Conservation (phyloP, 495 filamentous ascomycete genomes). For the Articulospora tetracladia region DNA sequence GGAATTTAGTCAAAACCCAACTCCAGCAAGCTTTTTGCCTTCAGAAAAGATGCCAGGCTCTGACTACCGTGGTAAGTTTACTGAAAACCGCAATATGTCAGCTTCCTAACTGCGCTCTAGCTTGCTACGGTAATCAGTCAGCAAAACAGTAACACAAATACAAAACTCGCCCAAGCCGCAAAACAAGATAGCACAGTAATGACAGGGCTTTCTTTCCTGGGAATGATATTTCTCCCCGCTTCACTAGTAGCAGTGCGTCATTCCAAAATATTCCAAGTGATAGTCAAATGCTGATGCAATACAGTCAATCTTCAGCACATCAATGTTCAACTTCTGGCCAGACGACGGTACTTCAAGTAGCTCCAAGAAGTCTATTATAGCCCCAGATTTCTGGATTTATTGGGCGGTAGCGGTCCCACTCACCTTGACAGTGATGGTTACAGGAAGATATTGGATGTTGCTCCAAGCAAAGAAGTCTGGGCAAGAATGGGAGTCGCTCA, state of each 20-base stretch:
- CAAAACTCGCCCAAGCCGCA: neutral
- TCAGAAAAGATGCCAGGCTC: neutral
- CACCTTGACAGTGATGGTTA: neutral
- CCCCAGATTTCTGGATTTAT: constrained; percentile 4
- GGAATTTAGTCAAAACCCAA: neutral
- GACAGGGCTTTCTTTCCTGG: constrained; percentile 1
- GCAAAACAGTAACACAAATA: constrained; percentile 3
- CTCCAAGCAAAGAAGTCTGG: too few species aligned
- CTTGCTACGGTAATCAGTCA: neutral
- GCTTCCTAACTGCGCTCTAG: neutral
- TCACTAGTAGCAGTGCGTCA: constrained; percentile 1
- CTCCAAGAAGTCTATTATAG: neutral
- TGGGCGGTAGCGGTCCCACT: constrained; percentile 3
- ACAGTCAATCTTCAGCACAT: constrained; percentile 4
- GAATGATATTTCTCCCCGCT: neutral
- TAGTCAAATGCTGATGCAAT: neutral
- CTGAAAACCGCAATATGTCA: too few species aligned
- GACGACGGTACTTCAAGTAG: neutral
- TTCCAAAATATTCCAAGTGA: neutral
- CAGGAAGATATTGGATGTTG: constrained; percentile 1
- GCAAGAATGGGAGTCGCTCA: neutral
- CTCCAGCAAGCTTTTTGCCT: neutral
- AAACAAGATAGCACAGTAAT: constrained; percentile 3
- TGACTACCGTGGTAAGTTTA: neutral
- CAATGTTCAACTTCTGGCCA: constrained; percentile 5